Conservation (phyloP, 257 asterid genomes). For the Fraxinus excelsior region DNA sequence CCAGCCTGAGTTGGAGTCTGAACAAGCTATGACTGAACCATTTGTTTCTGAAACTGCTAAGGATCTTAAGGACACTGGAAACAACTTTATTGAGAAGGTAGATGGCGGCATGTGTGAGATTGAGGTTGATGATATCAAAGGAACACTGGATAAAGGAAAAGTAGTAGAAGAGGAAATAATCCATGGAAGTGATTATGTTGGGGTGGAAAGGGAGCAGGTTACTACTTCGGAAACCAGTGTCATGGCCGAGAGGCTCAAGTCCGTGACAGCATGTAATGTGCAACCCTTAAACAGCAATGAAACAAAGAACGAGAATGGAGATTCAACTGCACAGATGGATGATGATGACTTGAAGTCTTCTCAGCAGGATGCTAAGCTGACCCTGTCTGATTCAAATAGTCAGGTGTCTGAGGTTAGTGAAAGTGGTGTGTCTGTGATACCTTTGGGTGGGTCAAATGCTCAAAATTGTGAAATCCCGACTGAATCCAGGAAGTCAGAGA, state of each 20-base stretch:
- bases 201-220: neutral
- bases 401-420: neutral
- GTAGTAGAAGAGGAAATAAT: neutral
- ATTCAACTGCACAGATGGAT: neutral
- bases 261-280: neutral
- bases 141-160: neutral
- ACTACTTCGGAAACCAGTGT: neutral
- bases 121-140: neutral
- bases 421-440: slow-evolving; percentile 11
- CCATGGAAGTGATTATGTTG: neutral
- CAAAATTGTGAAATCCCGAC: neutral
- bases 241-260: neutral
- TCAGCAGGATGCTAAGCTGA: neutral
- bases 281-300: neutral
- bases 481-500: neutral
- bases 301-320: neutral
- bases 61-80: slow-evolving; percentile 30
- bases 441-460: slow-evolving; percentile 25
- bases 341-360: neutral
- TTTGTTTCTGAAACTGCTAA: slow-evolving; percentile 30
- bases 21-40: slow-evolving; percentile 32
- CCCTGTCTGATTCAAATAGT: slow-evolving; percentile 4
- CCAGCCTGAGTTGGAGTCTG: slow-evolving; percentile 36
- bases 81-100: neutral
- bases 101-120: neutral